Percentiles rank a stretch among this genome's conserved stretches.
These are phyloP conservation scores for Paecilomyces sp. DNA, from an alignment of 2,329 filamentous ascomycete genomes.

Conservation along the genomic window DNA sequence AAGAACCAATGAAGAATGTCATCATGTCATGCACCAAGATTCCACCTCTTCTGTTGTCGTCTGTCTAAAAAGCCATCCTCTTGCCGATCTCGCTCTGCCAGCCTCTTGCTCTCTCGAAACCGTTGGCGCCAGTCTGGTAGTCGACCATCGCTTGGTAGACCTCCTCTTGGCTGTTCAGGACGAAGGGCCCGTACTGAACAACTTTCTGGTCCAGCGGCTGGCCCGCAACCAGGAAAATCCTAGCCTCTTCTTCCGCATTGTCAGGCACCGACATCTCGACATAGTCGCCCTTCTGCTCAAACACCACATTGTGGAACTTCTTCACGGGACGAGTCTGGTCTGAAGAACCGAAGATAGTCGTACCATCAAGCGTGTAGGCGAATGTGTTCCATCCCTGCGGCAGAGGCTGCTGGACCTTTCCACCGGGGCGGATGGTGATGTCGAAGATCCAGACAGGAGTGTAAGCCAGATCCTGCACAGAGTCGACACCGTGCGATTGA, in stretches of 20 bases:
- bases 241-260: constrained; percentile 50
- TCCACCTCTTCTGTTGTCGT: not conserved
- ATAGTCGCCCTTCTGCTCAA: constrained; percentile 69
- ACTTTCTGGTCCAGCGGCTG: constrained; percentile 72
- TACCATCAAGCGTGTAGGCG: constrained; percentile 74
- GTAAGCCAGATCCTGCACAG: constrained; percentile 83
- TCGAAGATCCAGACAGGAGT: constrained; percentile 97
- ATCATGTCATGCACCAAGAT: not conserved
- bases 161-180: constrained; percentile 64
- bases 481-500: constrained; percentile 74
- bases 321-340: constrained; percentile 20
- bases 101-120: constrained; percentile 69
- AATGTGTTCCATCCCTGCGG: constrained; percentile 86
- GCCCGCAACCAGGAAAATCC: constrained; percentile 64
- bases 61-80: constrained; percentile 47
- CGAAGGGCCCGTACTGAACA: constrained; percentile 80
- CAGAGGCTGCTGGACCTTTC: constrained; percentile 65
- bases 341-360: constrained; percentile 53
- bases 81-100: constrained; percentile 88
- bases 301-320: constrained; percentile 83
- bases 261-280: constrained; percentile 64
- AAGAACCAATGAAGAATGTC: not conserved
- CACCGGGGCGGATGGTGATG: constrained; percentile 71
- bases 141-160: constrained; percentile 71
- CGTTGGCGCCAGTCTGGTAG: constrained; percentile 65